Percentiles rank a stretch among this genome's conserved stretches.
Evolutionary conservation across 352 stramenopile species (phyloP).

Genomic region (Aphanomyces astaci): DNA sequence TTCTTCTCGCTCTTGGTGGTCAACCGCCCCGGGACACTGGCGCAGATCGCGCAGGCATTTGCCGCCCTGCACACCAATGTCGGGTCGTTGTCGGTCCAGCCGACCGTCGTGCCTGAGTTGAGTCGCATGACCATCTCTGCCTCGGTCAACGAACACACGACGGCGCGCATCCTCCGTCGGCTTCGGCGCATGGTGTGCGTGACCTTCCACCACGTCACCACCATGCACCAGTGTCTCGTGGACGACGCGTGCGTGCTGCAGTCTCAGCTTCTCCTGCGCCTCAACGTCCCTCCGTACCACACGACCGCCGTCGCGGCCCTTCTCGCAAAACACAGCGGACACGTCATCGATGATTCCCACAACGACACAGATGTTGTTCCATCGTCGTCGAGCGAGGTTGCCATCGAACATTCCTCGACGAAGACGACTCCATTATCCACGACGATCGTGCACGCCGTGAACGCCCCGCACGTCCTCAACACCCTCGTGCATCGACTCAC

Average conservation of each 20-base stretch:
- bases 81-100: slow-evolving; percentile 56
- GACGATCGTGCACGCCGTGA: slow-evolving; percentile 14
- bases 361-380: slow-evolving; percentile 24
- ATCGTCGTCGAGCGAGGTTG: slow-evolving; percentile 12
- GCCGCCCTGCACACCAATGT: slow-evolving; percentile 66
- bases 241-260: slow-evolving; percentile 58
- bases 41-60: slow-evolving; percentile 63
- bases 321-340: slow-evolving; percentile 34
- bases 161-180: slow-evolving; percentile 46
- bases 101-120: slow-evolving; percentile 63
- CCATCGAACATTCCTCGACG: too few relatives aligned
- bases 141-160: slow-evolving; percentile 41
- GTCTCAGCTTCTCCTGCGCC: slow-evolving; percentile 48
- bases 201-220: slow-evolving; percentile 76
- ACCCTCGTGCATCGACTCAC: background rate
- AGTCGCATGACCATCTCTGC: slow-evolving; percentile 70
- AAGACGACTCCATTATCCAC: background rate
- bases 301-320: slow-evolving; percentile 21
- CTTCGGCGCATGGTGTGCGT: slow-evolving; percentile 55
- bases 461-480: slow-evolving; percentile 14
- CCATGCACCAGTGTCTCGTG: slow-evolving; percentile 46
- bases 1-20: slow-evolving; percentile 72
- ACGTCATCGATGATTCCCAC: slow-evolving; percentile 17
- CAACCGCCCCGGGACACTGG: slow-evolving; percentile 55
- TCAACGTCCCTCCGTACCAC: slow-evolving; percentile 8